Base-by-base conservation (phyloP, 2,329 filamentous ascomycete species). In the Botrytis sinoallii region DNA sequence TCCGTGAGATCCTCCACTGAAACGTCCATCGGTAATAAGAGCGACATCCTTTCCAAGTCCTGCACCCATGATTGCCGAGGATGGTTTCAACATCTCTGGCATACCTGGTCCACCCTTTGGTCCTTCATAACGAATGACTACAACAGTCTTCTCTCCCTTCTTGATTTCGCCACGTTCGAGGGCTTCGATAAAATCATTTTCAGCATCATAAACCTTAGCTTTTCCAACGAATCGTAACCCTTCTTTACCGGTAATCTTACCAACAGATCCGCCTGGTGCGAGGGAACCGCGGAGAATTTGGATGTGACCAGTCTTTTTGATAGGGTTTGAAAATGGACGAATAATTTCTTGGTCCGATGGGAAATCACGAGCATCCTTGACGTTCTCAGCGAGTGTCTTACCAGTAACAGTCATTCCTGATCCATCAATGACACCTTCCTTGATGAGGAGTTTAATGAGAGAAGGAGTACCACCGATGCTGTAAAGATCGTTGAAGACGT, bases 201-300 rank as follows among this genome's bases (percentile, higher is more conserved):
- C 91, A 32, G 85, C 86, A 79, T 93, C 89, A 81, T 90, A 93
- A 77, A 91, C 90, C 77, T 89, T 89, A 3, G 91, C 91, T 79
- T 90, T 92, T 68, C 91, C 91, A 2, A 85, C 88, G 82, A 93
- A 93, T 14, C 84, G 79, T 20, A 88, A 86, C 35, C 91, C 91
- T 83, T 93, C 91, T 82, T 93, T 93, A 61, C 91, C 91, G 3
- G 91, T 93, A 81, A 93, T 93, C 83, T 93, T 93, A 64, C 90
- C 91, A 1, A 93, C 91, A 75, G 86, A 88, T 68, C 91, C 91
- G 73, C 88, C 91, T 0, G 91, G 91, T 4, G 91, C 90, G 55
- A 93, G 85, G 29, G 87, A 89, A 44, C 91, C 91, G 68, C 90
- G 87, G 10, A 93, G 85, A 77, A 93, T 93, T 83, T 92, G 90